These are phyloP conservation scores for Talaromyces borbonicus DNA, from an alignment of 495 filamentous ascomycete genomes.

Conservation along the genomic window DNA sequence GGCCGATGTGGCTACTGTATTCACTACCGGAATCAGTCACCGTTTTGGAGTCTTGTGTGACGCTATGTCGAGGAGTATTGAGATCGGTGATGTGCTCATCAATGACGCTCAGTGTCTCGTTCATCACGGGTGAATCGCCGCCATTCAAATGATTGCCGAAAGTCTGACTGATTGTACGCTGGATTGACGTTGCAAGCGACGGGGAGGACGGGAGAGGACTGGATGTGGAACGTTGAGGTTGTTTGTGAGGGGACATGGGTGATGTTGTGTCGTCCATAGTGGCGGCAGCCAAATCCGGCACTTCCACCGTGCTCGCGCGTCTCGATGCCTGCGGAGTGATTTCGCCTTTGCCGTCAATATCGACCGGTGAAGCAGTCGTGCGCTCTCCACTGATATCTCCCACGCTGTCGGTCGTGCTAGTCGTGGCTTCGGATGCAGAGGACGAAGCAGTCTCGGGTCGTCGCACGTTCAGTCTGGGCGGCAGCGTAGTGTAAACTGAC, in stretches of 20 bases:
- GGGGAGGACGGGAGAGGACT: conserved; percentile 31
- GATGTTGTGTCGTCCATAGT: conserved; percentile 14
- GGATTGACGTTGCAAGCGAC: conserved; percentile 30
- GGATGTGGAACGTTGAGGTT: conserved; percentile 32
- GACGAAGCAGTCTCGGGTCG: conserved; percentile 4
- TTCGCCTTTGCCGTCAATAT: conserved; percentile 27
- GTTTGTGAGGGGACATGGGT: conserved; percentile 11
- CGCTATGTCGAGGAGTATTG: conserved; percentile 58
- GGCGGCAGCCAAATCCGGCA: conserved; percentile 15
- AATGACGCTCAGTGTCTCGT: conserved; percentile 94
- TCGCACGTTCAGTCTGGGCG: conserved; percentile 13
- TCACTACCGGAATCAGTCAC: conserved; percentile 82
- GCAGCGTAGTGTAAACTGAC: conserved; percentile 27
- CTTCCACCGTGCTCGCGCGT: conserved; percentile 30
- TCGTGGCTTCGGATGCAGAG: conserved; percentile 3
- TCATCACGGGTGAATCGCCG: conserved; percentile 76
- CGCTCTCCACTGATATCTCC: neutral
- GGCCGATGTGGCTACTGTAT: conserved; percentile 69
- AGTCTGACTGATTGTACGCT: conserved; percentile 37
- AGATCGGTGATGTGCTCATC: conserved; percentile 97
- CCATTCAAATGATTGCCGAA: conserved; percentile 33
- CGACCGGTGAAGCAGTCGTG: conserved; percentile 15
- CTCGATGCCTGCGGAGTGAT: conserved; percentile 40
- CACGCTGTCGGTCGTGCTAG: neutral
- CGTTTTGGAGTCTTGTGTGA: conserved; percentile 42